Base-by-base conservation (phyloP, 2,329 filamentous ascomycete genomes). In the Aspergillus texensis region DNA sequence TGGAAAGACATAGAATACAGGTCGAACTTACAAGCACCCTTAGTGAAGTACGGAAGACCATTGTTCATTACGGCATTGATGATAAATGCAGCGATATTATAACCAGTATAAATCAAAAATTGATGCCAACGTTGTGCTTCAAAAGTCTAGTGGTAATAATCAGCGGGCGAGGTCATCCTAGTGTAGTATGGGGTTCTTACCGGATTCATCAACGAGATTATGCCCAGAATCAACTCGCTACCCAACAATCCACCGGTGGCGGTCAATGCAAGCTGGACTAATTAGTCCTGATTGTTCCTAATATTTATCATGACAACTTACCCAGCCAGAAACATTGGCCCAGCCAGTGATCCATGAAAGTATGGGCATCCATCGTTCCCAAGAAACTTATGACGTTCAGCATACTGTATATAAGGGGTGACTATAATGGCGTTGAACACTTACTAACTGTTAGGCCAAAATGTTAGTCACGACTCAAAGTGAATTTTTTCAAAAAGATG, bases 331-430 rank as follows among this genome's bases (percentile, higher is more conserved):
- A 43, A 88, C 85, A 89, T 91, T 78, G 28, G 76, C 68, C 89
- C 89, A 92, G 32, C 90, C 90, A 0, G 89, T 91, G 54, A 88
- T 85, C 81, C 89, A 92, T 54, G 88, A 89, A 12, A 91, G 83
- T 34, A 87, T 79, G 0, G 87, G 86, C 21, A 86, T 85, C 82
- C 84, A 89, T 61, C 77, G 78, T 63, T 83, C 82, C 81, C 87
- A 89, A 36, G 85, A 83, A 65, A 92, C 74, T 76, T 58, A 19
- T 55, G 14, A 24, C 5, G 52, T 26, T 55, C 21, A 55, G 52
- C 32, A 55, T n/a, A n/a, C 6, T 34, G 16, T 6, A 26, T 41
- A 34, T 28, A 28, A 28, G 64, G 56, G 67, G 63, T n/a, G 30
- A 43, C 54, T 19, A 12, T 16, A 2, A 16, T 6, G 12, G 24